phyloP scores from a whole-genome alignment of 2,329 filamentous ascomycete genomes.

The Penicillium occitanis region DNA sequence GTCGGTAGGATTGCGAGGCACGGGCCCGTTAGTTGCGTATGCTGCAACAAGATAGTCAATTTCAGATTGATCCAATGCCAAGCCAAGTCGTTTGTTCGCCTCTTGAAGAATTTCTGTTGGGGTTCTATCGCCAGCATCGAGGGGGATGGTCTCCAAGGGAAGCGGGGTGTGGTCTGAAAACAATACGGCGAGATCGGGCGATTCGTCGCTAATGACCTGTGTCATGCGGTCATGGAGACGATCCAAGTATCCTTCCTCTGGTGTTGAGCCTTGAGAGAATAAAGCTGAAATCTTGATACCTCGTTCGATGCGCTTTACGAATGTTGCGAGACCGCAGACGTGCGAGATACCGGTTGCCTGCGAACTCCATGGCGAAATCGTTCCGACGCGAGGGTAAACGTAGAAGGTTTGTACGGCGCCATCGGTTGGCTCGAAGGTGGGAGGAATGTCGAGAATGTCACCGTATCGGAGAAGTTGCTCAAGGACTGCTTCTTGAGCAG shows the following conservation, averaged over 20 bases:
- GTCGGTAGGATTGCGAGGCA: slow-evolving; percentile 70
- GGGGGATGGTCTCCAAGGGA: slow-evolving; percentile 71
- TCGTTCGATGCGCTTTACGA: slow-evolving; percentile 78
- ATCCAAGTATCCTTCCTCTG: slow-evolving; percentile 60
- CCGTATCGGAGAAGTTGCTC: slow-evolving; percentile 63
- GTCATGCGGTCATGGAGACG: slow-evolving; percentile 93
- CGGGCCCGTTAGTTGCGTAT: slow-evolving; percentile 63
- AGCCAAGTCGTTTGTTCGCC: slow-evolving; percentile 79
- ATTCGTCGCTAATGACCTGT: slow-evolving; percentile 67
- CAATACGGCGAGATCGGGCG: slow-evolving; percentile 71
- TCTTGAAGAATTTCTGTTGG: slow-evolving; percentile 72
- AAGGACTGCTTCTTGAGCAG: slow-evolving; percentile 52
- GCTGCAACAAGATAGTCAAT: slow-evolving; percentile 92
- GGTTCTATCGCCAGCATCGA: slow-evolving; percentile 64
- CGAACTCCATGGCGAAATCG: slow-evolving; percentile 93
- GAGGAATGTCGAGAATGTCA: slow-evolving; percentile 51
- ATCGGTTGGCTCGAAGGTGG: slow-evolving; percentile 48
- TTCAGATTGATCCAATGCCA: slow-evolving; percentile 83
- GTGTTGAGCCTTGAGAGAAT: slow-evolving; percentile 57
- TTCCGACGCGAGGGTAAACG: slow-evolving; percentile 75
- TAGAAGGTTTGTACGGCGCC: slow-evolving; percentile 62
- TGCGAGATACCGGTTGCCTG: slow-evolving; percentile 92
- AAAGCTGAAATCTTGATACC: slow-evolving; percentile 72
- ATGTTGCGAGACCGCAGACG: slow-evolving; percentile 76
- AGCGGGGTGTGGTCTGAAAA: slow-evolving; percentile 69